Evolutionary conservation across 768 basidiomycete species (phyloP), one percentile per base, ranked within the genome.

Genomic region (Amanita brunnescens): DNA sequence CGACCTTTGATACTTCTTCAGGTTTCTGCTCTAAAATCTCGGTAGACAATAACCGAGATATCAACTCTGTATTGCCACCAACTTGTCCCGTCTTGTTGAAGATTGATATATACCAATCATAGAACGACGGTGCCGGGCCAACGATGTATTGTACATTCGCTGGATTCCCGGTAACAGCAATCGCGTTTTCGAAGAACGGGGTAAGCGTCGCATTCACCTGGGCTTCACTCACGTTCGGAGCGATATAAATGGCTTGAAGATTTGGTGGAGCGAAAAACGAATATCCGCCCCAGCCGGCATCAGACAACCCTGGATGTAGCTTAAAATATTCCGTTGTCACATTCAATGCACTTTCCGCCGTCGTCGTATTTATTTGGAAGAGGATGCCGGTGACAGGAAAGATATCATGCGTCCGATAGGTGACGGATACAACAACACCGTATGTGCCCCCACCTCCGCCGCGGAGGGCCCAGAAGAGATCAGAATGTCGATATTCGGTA

Each of bases 391-490:
- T 61, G 50, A 72, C 39, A 5, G 75, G 72, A 9, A 65, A 54
- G 8, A 52, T 18, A 2, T 71, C 67, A 45, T 77, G 67, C 0
- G 73, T 76, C 46, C 59, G 58, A 54, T 78, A 78, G 0, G 76
- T 76, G 4, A 69, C 70, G 1, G 72, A 72, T 2, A 69, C 70
- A 44, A 79, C 62, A 16, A 79, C 64, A 6, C 74, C 77, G 41
- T 64, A 79, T 0, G 73, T 78, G 10, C 72, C 69, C 4, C 76
- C 47, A 16, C 47, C 47, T 35, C 47, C 47, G 10, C 47, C 47
- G 13, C 47, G 47, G 4, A 48, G 57, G 0, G 79, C 77, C 72
- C 75, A 80, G 62, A 76, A 80, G 4, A 80, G 66, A 49, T 79
- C 74, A 2, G 62, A 12, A 53, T 78, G 63, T 35, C 67, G 63